Evolutionary conservation across 2,329 filamentous ascomycete species (phyloP).

Genomic region (Myriangium duriaei): DNA sequence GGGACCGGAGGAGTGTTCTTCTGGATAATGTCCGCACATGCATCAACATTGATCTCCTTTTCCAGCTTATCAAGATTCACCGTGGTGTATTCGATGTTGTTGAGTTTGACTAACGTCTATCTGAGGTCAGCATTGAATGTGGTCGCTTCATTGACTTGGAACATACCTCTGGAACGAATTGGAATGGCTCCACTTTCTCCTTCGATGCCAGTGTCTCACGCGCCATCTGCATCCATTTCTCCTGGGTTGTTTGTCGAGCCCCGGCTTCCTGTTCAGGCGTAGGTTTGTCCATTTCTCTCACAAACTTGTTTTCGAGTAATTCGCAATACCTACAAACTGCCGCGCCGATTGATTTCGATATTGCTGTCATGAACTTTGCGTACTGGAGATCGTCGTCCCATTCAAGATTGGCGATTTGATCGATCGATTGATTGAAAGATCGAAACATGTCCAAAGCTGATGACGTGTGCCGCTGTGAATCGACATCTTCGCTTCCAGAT

Average conservation of each 20-base stretch:
- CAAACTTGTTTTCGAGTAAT: slow-evolving; percentile 71
- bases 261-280: slow-evolving; percentile 77
- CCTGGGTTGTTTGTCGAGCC: slow-evolving; percentile 67
- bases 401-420: slow-evolving; percentile 72
- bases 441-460: slow-evolving; percentile 90
- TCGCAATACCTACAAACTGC: slow-evolving; percentile 88
- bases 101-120: slow-evolving; percentile 91
- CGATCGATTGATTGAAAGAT: slow-evolving; percentile 82
- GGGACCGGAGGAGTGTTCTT: slow-evolving; percentile 59
- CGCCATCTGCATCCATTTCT: slow-evolving; percentile 85
- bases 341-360: slow-evolving; percentile 71
- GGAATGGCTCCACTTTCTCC: slow-evolving; percentile 90
- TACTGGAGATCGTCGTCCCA: slow-evolving; percentile 93
- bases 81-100: slow-evolving; percentile 93
- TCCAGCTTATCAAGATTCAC: slow-evolving; percentile 85
- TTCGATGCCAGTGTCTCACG: slow-evolving; percentile 88
- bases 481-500: slow-evolving; percentile 44
- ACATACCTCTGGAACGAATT: slow-evolving; percentile 81
- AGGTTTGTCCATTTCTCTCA: slow-evolving; percentile 82
- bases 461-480: slow-evolving; percentile 81
- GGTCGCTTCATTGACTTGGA: neutral
- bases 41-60: slow-evolving; percentile 79
- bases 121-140: neutral
- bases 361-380: slow-evolving; percentile 90
- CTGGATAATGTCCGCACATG: slow-evolving; percentile 69